Base-by-base conservation (phyloP, 345 rosid genomes). In the Populus ilicifolia region DNA sequence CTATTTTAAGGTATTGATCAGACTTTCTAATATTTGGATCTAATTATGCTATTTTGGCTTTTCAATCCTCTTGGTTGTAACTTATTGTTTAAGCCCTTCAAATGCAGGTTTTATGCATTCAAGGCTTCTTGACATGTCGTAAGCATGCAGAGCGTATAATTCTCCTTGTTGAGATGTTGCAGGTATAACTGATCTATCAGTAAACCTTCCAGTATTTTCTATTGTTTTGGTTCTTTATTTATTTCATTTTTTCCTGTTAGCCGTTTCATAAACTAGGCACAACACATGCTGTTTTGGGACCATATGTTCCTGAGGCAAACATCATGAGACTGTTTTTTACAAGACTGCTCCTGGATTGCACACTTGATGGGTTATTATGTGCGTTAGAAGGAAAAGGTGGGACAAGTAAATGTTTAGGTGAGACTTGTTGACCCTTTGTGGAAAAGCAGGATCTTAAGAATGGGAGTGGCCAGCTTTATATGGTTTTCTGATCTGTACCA, bases 111-210 rank as follows among this genome's bases (percentile, higher is more conserved):
- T 81, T 96, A 73, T 96, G 99, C 84, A 96, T 96, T 78, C 99
- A 96, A 88, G 99, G 99, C 64, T 96, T 96, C 85, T 90, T 96
- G 77, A 96, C 97, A 25, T 96, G 99, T 77, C 89, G 99, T 67
- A 96, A 96, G 87, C 99, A 96, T 77, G 99, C 97, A 0, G 99
- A 96, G 78, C 95, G 99, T 73, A 84, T 96, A 78, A 91, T 96
- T 83, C 96, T 96, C 71, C 95, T 96, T 59, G 95, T 92, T 79
- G 99, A 96, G 90, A 96, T 96, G 99, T 85, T 96, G 89, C 99
- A 94, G 99, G 99, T 94, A 83, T 79, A 67, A 20, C 61, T 33
- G 69, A 79, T 67, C 76, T 50, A n/a, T 35, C 63, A 18, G 61
- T 23, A 38, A 41, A 68, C 27, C 20, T 59, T 23, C 46, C 18